Conservation (phyloP, 768 basidiomycete genomes). For the Filobasidium floriforme region DNA sequence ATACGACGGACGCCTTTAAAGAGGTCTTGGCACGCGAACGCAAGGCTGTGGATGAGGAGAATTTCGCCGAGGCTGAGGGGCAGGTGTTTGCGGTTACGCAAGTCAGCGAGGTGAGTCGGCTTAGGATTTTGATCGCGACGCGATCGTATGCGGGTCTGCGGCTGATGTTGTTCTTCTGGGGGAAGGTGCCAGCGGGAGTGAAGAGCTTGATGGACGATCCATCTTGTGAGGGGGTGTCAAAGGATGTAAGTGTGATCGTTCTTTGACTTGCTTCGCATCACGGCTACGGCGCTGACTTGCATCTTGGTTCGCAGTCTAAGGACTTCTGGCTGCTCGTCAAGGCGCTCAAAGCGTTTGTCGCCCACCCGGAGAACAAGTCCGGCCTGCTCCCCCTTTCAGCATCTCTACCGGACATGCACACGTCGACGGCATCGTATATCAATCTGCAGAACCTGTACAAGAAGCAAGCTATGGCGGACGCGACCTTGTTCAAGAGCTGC, state of each 20-base stretch:
- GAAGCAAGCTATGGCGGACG: constrained; percentile 52
- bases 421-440: constrained; percentile 74
- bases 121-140: background rate
- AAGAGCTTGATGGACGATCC: constrained; percentile 58
- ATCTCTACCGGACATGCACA: constrained; percentile 91
- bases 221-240: constrained; percentile 49
- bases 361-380: constrained; percentile 49
- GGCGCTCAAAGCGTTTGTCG: constrained; percentile 61
- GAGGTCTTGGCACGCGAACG: constrained; percentile 57
- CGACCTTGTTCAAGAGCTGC: constrained; percentile 29
- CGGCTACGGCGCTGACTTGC: background rate
- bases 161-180: background rate
- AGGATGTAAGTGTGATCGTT: constrained; percentile 40
- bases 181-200: constrained; percentile 63
- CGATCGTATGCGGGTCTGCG: background rate
- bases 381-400: constrained; percentile 73
- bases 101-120: constrained; percentile 47
- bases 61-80: constrained; percentile 87
- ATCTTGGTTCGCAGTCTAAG: constrained; percentile 46
- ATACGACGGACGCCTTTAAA: constrained; percentile 75
- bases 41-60: constrained; percentile 81
- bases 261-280: background rate
- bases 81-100: constrained; percentile 78
- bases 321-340: constrained; percentile 73
- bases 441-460: constrained; percentile 80